Conservation (phyloP, 2,329 filamentous ascomycete species). For the Acrocalymma vagum region DNA sequence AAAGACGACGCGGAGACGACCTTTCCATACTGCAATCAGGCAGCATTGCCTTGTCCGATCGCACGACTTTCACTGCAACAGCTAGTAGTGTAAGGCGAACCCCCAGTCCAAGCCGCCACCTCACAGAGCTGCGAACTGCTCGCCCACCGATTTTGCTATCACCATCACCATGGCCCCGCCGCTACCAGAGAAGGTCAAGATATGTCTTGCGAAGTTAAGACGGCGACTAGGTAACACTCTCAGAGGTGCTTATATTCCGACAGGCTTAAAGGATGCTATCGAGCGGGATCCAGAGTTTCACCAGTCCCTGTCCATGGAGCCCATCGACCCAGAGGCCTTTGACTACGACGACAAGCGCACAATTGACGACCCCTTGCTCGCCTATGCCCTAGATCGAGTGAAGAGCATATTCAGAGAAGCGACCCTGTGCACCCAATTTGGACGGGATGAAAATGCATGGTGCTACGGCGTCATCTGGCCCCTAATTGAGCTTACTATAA, state of each 20-base stretch:
- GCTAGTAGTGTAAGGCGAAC: constrained; percentile 11
- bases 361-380: constrained; percentile 1
- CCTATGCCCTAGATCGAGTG: constrained; percentile 7
- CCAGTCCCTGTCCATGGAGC: constrained; percentile 8
- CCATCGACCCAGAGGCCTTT: constrained; percentile 5
- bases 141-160: constrained; percentile 1
- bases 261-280: constrained; percentile 8
- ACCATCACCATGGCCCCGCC: too few relatives aligned
- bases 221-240: too few relatives aligned
- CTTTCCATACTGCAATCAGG: not conserved
- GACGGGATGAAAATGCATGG: constrained; percentile 20
- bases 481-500: constrained; percentile 8
- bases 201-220: too few relatives aligned
- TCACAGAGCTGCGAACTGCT: constrained; percentile 2
- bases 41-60: constrained; percentile 1
- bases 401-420: constrained; percentile 5
- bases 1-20: constrained; percentile 3
- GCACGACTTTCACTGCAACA: constrained; percentile 2
- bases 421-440: constrained; percentile 10
- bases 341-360: constrained; percentile 3
- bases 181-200: too few relatives aligned
- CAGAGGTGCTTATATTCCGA: constrained; percentile 4
- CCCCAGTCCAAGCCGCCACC: not conserved
- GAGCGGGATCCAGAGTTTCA: constrained; percentile 8
- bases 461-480: constrained; percentile 15